These are phyloP conservation scores for Dichotomocladium elegans DNA, from an alignment of 371 early-diverging fungal species.

Conservation along the genomic window DNA sequence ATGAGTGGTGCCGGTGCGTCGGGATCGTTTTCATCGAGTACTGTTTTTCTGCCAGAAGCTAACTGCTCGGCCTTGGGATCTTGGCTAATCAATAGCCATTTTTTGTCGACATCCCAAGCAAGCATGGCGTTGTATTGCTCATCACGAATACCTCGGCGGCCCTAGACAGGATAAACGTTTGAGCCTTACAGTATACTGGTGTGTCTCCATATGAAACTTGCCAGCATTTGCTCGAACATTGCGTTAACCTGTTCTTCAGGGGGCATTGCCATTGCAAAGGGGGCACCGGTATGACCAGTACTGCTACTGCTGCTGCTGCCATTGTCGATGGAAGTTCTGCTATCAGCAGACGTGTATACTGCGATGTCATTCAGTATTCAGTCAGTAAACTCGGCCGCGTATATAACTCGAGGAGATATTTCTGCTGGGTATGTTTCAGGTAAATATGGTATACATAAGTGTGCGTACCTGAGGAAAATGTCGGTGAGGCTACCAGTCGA, in stretches of 20 bases:
- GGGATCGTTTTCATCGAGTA: conserved; percentile 7
- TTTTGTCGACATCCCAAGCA: conserved; percentile 30
- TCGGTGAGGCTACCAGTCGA: too few relatives aligned
- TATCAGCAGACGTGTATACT: too few relatives aligned
- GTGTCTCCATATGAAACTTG: conserved; percentile 5
- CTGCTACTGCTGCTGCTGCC: too few relatives aligned
- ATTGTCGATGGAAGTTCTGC: conserved; percentile 15
- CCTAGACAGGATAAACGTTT: too few relatives aligned
- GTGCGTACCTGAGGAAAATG: too few relatives aligned
- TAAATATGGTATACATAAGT: too few relatives aligned
- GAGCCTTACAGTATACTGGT: background rate
- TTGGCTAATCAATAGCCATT: conserved; percentile 45
- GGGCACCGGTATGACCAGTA: too few relatives aligned
- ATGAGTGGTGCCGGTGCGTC: conserved; percentile 30
- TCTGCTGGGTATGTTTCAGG: too few relatives aligned
- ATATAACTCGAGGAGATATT: too few relatives aligned
- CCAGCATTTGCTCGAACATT: conserved; percentile 48
- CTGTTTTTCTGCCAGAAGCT: conserved; percentile 18
- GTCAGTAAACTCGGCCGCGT: too few relatives aligned
- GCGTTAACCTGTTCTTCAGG: conserved; percentile 32
- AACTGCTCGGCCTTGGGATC: conserved; percentile 36
- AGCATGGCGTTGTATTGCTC: conserved; percentile 24
- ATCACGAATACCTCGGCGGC: conserved; percentile 32
- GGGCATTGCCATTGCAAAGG: conserved; percentile 22
- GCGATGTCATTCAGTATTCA: too few relatives aligned